Base-by-base conservation (phyloP, 192 early-diverging fungal species). In the Coemansia sp. region DNA sequence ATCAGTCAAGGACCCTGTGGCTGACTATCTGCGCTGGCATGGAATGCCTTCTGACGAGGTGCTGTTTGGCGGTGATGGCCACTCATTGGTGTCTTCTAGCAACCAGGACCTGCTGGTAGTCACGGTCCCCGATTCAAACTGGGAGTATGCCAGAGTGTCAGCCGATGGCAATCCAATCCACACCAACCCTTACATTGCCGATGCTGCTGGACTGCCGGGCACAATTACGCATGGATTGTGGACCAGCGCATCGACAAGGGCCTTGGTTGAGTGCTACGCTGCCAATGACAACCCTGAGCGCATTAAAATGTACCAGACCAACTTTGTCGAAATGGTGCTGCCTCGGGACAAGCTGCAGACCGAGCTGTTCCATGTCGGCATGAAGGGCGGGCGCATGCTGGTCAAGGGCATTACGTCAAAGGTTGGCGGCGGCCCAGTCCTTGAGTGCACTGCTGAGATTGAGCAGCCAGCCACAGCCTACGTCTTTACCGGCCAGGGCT, bases 401-500 rank as follows among this genome's bases (percentile, higher is more conserved):
- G 90, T 98, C 83, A 89, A 91, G 76, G 87, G 94, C 23, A 85
- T 88, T 50, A 94, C 94, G 6, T 68, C 88, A 66, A 93, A 94
- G 75, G 84, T 87, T 43, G 84, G 86, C 61, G 88, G 88, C 31
- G 75, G 67, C 0, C 43, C 48, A 9, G 60, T 67, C 1, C 84
- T 97, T 28, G 85, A 85, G 50, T 93, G 92, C 63, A 86, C 85
- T 5, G 94, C 94, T 28, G 89, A 96, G 77, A 90, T 96, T 23
- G 92, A 94, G 63, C 95, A 98, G 80, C 89, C 93, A 28, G 74
- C 82, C 40, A 94, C 93, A 34, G 88, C 92, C 35, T 98, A 93
- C 46, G 90, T 97, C n/a, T 97, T 97, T 73, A 95, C 95, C 59
- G 95, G 95, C 43, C 95, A 97, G 68, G 95, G 94, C 57, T 95